Evolutionary conservation across 169 alveolate genomes (phyloP), one percentile per base, ranked within the genome.

Genomic region (Haemoproteus tartakovskyi): DNA sequence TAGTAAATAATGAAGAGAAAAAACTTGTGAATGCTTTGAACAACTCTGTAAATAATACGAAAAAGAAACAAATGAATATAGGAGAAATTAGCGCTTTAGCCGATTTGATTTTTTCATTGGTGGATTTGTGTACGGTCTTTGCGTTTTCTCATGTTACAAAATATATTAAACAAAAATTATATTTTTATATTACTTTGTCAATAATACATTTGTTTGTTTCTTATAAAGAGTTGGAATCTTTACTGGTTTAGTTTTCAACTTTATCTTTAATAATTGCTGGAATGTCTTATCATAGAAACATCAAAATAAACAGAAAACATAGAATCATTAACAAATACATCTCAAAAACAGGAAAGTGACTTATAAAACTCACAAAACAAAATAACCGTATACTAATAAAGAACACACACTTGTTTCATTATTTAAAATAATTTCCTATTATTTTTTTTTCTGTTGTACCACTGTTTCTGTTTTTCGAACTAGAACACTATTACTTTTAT

Each of bases 21-120:
- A 22, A 6, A 14, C 6, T 51, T 12, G 8, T 18, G 22, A 51
- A 51, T 9, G 36, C 16, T 22, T 8, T 6, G 26, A 11, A 21
- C n/a, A 11, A 22, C 24, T 6, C 0, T 48, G 8, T 21, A 22
- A 43, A 21, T 40, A 24, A 40, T 21, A 40, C 5, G 38, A 18
- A 60, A 18, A 50, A 16, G 59, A 63, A 63, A 24, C 51, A 19
- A 3, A 41, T 24, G 24, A 22, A 6, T 27, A 51, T 67, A 9
- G 82, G 82, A 14, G 82, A 67, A 40, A 52, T 67, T 8, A 67
- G 82, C 37, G 74, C 56, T 19, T 30, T 67, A 30, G 43, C 40
- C 0, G 82, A 67, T 18, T 33, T 67, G 11, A 37, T 52, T 29
- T 30, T 48, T 0, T 52, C 82, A 50, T n/a, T 67, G 2, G 74